Evolutionary conservation across 495 filamentous ascomycete genomes (phyloP).

Genomic region (Annulohypoxylon nitens): DNA sequence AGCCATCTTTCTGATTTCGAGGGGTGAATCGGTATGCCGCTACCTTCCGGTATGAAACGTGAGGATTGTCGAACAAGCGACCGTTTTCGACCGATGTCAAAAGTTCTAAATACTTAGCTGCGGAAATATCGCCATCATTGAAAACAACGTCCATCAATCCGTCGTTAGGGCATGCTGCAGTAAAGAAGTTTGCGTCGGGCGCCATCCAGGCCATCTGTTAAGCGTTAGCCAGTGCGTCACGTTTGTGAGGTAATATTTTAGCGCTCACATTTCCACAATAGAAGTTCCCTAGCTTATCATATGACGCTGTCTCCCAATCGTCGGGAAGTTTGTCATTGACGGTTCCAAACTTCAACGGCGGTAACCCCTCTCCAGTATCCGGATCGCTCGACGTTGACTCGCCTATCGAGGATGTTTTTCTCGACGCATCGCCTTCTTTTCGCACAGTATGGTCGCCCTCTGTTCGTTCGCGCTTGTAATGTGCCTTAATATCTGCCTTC

Average conservation of each 20-base stretch:
- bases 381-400: conserved; percentile 37
- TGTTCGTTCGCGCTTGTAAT: conserved; percentile 70
- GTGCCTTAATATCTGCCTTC: conserved; percentile 79
- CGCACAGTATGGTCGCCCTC: conserved; percentile 37
- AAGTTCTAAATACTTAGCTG: conserved; percentile 71
- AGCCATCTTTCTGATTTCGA: conserved; percentile 75
- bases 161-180: conserved; percentile 84
- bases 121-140: conserved; percentile 79
- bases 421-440: conserved; percentile 22
- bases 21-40: conserved; percentile 86
- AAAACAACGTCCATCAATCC: conserved; percentile 87
- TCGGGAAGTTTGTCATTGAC: conserved; percentile 79
- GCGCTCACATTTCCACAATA: conserved; percentile 83
- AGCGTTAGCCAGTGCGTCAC: conserved; percentile 16
- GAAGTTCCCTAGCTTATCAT: conserved; percentile 88
- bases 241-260: not conserved
- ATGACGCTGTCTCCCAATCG: conserved; percentile 77
- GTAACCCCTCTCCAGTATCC: conserved; percentile 67
- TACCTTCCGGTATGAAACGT: conserved; percentile 85
- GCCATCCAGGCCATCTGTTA: conserved; percentile 88
- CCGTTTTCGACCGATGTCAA: conserved; percentile 78
- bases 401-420: conserved; percentile 21
- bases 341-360: conserved; percentile 81
- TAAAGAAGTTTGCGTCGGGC: conserved; percentile 88
- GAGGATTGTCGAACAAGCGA: conserved; percentile 79